Evolutionary conservation across 164 flowering plant species (phyloP), one percentile per base, ranked within the genome.

Genomic region (Umbilicus rupestris): DNA sequence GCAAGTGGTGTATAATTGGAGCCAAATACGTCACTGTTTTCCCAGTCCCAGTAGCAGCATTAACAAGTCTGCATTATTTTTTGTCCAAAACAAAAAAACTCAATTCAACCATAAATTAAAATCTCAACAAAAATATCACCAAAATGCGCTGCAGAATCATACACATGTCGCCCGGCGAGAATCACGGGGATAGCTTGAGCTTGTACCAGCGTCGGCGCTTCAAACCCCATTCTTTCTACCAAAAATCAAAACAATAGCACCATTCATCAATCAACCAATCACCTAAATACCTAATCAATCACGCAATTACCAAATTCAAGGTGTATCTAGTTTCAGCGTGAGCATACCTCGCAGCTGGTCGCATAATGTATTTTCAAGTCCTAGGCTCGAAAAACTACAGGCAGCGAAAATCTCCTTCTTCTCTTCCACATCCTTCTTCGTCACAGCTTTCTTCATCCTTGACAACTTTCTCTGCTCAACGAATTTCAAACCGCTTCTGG

Each of bases 11-110:
- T 77, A 94, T 82, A 29, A 94, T 76, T 0, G 97, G 99, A 70
- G 93, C 97, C 65, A 94, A 78, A 75, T 94, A 94, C 0, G 82
- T 83, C 42, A 91, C 75, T 1, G 99, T 94, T 77, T 93, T 93
- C 22, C 98, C 98, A 39, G 94, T 86, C 8, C 98, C 97, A 29
- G 98, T 93, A 11, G 90, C 85, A 15, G 97, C 96, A 78, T 87
- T 93, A 37, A 93, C 96, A 63, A 93, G 94, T 72, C 97, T 92
- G 64, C 2, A 71, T n/a, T n/a, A n/a, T 39, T 67, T 55, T 37
- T 10, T 28, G 52, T 39, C 59, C 17, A 47, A 63, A 33, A 63
- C 65, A 63, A 39, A 30, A 63, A 17, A 17, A 4, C 22, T 9
- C 14, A 10, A 19, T 0, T 19, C 5, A 1, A 33, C 68, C 69